Conservation (phyloP, 257 asterid genomes). For the Rehmannia glutinosa region DNA sequence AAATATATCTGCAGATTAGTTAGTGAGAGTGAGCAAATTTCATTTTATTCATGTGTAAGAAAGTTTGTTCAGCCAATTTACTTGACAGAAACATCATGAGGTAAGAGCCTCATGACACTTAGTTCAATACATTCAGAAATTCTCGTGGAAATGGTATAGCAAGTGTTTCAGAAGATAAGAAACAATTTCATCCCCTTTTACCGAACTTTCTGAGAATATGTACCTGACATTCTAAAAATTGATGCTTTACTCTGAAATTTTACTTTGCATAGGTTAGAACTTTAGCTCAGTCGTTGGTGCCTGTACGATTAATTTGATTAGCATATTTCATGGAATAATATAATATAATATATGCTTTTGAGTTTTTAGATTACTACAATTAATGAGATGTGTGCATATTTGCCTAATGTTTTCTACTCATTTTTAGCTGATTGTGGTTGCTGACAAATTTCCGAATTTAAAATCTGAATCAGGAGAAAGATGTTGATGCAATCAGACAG, state of each 20-base stretch:
- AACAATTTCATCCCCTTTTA: too few species aligned
- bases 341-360: background rate
- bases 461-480: conserved; percentile 66
- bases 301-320: background rate
- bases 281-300: background rate
- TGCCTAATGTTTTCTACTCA: background rate
- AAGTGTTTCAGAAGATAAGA: background rate
- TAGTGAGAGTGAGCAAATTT: background rate
- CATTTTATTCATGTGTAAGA: background rate
- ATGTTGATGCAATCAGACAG: conserved; percentile 65
- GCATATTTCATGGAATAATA: background rate
- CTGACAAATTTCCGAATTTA: background rate
- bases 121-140: background rate
- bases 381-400: background rate
- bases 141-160: background rate
- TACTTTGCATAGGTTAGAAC: background rate
- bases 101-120: background rate
- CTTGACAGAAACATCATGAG: background rate
- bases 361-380: background rate
- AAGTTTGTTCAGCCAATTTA: background rate
- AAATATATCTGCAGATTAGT: background rate
- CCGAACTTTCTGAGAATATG: too few species aligned
- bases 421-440: background rate
- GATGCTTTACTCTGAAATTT: background rate
- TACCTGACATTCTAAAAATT: too few species aligned